phyloP scores from a whole-genome alignment of 2,329 filamentous ascomycete genomes.

The Akanthomyces lecanii region DNA sequence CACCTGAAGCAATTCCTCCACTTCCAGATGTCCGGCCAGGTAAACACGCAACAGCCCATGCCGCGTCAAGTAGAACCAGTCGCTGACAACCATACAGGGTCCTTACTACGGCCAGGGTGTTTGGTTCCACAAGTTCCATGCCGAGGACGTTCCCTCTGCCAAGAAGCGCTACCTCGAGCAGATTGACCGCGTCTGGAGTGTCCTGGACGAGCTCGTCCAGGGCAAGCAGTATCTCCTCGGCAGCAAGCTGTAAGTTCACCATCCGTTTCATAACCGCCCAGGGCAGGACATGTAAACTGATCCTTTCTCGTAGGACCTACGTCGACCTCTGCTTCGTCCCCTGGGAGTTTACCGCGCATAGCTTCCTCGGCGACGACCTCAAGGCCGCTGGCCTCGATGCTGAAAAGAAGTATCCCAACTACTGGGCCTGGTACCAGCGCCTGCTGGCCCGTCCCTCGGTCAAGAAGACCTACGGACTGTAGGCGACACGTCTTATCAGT shows the following conservation, averaged over 20 bases:
- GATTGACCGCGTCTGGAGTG: constrained; percentile 24
- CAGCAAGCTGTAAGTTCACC: constrained; percentile 13
- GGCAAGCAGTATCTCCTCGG: constrained; percentile 18
- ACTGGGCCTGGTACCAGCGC: constrained; percentile 31
- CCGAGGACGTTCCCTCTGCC: constrained; percentile 23
- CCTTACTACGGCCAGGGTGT: constrained; percentile 27
- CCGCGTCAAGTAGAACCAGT: neutral
- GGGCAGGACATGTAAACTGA: neutral
- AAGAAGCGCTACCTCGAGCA: constrained; percentile 26
- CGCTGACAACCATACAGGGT: constrained; percentile 21
- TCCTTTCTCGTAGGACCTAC: constrained; percentile 30
- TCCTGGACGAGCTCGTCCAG: constrained; percentile 19
- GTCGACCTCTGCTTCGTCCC: constrained; percentile 32
- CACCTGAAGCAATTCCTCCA: constrained; percentile 22
- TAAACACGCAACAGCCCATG: constrained; percentile 17
- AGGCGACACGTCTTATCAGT: neutral
- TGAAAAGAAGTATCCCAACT: constrained; percentile 34
- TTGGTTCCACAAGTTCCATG: constrained; percentile 22
- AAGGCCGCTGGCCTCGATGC: constrained; percentile 23
- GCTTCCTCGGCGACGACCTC: constrained; percentile 21
- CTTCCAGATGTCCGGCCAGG: constrained; percentile 23
- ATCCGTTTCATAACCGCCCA: neutral
- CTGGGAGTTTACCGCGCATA: constrained; percentile 25
- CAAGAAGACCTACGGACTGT: constrained; percentile 24
- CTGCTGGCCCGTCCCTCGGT: constrained; percentile 30